A percentile compares a stretch with the other conserved stretches of the same genome.
Conservation (phyloP, 2,329 filamentous ascomycete species). For the Arthrobotrys sinensis region DNA sequence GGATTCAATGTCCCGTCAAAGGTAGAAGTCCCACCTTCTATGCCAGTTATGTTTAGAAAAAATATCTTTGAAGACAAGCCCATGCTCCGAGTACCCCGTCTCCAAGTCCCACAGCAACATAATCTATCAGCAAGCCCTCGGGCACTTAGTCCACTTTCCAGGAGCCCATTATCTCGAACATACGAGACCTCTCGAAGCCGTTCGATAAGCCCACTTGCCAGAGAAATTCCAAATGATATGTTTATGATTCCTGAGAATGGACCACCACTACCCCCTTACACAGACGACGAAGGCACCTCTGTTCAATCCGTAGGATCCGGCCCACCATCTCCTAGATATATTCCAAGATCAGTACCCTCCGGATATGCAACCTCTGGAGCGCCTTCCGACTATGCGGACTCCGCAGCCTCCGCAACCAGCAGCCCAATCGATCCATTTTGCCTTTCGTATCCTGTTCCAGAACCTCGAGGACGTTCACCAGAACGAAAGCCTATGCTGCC, state of each 20-base stretch:
- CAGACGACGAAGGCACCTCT: slow-evolving; percentile 29
- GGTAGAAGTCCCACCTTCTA: slow-evolving; percentile 15
- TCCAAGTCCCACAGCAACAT: slow-evolving; percentile 31
- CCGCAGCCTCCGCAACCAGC: slow-evolving; percentile 6
- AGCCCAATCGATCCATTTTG: slow-evolving; percentile 33
- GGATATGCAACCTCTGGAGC: slow-evolving; percentile 13
- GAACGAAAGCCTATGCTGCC: slow-evolving; percentile 37
- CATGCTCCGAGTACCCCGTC: slow-evolving; percentile 35
- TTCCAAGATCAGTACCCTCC: slow-evolving; percentile 32
- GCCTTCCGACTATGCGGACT: slow-evolving; percentile 14
- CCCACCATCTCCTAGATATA: slow-evolving; percentile 17
- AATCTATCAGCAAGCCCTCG: slow-evolving; percentile 23
- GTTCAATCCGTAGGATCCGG: slow-evolving; percentile 22
- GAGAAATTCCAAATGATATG: slow-evolving; percentile 26
- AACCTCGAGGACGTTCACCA: slow-evolving; percentile 45
- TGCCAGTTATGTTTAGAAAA: slow-evolving; percentile 45
- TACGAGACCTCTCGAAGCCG: slow-evolving; percentile 20
- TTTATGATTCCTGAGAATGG: slow-evolving; percentile 34
- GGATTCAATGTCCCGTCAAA: slow-evolving; percentile 13
- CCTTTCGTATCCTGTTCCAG: slow-evolving; percentile 11
- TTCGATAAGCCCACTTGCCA: slow-evolving; percentile 44
- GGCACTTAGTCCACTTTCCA: slow-evolving; percentile 30
- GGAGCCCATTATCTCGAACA: slow-evolving; percentile 18
- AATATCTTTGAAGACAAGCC: slow-evolving; percentile 46
- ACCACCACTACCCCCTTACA: slow-evolving; percentile 8